Conservation (phyloP, 139 green algal species). For the Chlamydomonas sphaeroides region DNA sequence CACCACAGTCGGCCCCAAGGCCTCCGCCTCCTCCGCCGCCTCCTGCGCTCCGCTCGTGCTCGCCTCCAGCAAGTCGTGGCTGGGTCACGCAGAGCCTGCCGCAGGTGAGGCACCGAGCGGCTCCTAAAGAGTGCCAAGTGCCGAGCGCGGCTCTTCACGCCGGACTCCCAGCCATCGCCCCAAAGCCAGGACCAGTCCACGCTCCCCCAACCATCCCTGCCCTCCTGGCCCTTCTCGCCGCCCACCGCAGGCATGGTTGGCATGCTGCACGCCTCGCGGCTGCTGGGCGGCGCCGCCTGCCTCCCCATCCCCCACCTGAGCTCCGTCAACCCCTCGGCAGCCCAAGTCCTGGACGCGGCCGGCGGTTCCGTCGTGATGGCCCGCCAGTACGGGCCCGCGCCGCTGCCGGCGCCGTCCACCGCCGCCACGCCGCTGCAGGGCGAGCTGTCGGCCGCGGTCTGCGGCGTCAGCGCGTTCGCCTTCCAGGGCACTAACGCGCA, state of each 20-base stretch:
- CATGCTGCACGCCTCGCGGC: slow-evolving; percentile 51
- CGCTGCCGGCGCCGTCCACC: slow-evolving; percentile 1
- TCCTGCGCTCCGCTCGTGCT: slow-evolving; percentile 49
- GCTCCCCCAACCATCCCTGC: too few relatives aligned
- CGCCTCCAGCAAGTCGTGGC: slow-evolving; percentile 71
- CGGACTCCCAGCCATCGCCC: too few relatives aligned
- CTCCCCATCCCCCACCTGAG: slow-evolving; percentile 65
- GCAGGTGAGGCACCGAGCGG: slow-evolving; percentile 63
- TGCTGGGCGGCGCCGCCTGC: neutral
- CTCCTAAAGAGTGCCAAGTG: too few relatives aligned
- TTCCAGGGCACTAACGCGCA: slow-evolving; percentile 88
- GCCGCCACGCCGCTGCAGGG: too few relatives aligned
- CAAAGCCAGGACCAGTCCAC: too few relatives aligned
- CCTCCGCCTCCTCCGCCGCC: too few relatives aligned
- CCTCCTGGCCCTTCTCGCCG: neutral
- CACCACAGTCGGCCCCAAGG: too few relatives aligned
- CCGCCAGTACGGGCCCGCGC: slow-evolving; percentile 6
- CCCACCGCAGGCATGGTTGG: slow-evolving; percentile 68
- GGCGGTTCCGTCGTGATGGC: neutral
- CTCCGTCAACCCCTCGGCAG: slow-evolving; percentile 67
- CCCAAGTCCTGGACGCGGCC: slow-evolving; percentile 6
- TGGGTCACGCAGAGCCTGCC: slow-evolving; percentile 82
- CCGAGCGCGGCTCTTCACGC: too few relatives aligned
- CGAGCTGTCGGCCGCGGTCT: neutral
- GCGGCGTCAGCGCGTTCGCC: slow-evolving; percentile 81